Percentiles rank a stretch among this genome's conserved stretches.
Conservation (phyloP, 2,329 filamentous ascomycete genomes). For the Cladosporium austrohemisphaericum region DNA sequence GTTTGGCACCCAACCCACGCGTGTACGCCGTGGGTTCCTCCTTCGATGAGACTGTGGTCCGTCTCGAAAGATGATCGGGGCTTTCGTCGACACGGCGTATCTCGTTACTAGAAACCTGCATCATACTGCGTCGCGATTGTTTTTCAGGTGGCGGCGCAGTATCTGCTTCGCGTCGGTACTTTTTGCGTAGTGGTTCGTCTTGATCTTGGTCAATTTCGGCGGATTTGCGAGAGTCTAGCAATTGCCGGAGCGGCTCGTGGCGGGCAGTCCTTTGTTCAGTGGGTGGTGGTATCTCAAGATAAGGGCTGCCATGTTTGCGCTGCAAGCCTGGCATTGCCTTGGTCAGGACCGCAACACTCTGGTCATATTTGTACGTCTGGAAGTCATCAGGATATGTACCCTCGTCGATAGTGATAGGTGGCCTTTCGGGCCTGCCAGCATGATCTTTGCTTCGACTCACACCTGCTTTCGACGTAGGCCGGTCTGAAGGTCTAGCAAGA, state of each 20-base stretch:
- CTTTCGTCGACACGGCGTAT: neutral
- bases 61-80: neutral
- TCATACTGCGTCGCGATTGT: neutral
- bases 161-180: neutral
- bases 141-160: neutral
- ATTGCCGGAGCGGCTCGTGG: no score
- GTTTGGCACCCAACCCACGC: no score
- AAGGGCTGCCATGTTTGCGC: no score
- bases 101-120: neutral
- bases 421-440: neutral
- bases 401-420: neutral
- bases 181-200: neutral
- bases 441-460: neutral
- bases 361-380: neutral
- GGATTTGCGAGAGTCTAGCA: no score
- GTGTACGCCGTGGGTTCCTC: no score
- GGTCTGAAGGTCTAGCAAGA: neutral
- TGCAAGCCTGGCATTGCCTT: no score
- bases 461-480: neutral
- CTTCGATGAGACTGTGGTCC: neutral
- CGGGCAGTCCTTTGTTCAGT: no score
- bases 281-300: no score
- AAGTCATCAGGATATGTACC: neutral
- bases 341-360: no score
- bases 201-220: no score